phyloP scores from a whole-genome alignment of 2,329 filamentous ascomycete genomes.

The Bipolaris bicolor region DNA sequence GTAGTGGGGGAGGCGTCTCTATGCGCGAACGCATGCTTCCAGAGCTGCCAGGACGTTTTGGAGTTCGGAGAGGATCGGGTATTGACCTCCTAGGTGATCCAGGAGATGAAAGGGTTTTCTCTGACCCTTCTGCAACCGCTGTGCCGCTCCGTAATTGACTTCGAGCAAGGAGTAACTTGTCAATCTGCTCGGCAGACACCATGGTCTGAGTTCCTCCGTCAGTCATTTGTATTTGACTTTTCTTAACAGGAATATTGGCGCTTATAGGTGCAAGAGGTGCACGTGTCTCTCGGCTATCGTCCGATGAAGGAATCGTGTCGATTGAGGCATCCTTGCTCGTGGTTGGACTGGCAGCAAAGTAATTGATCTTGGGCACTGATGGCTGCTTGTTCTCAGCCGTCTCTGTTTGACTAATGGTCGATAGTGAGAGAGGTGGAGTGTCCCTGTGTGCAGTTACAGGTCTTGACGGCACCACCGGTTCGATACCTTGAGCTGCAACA shows the following conservation, averaged over 20 bases:
- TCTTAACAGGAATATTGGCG: slow-evolving; percentile 33
- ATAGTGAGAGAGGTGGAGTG: slow-evolving; percentile 17
- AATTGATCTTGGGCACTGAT: slow-evolving; percentile 44
- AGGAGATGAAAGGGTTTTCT: slow-evolving; percentile 41
- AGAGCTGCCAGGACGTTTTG: slow-evolving; percentile 72
- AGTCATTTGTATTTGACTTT: slow-evolving; percentile 51
- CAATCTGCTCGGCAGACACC: slow-evolving; percentile 81
- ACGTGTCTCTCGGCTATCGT: slow-evolving; percentile 23
- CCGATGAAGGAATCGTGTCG: slow-evolving; percentile 5
- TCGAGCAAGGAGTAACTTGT: slow-evolving; percentile 71
- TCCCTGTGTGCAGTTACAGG: slow-evolving; percentile 40
- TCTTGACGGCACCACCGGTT: slow-evolving; percentile 37
- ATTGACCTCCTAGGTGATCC: slow-evolving; percentile 44
- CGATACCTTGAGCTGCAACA: slow-evolving; percentile 37
- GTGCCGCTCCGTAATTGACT: slow-evolving; percentile 37
- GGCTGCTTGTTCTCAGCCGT: slow-evolving; percentile 22
- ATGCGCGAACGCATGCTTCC: slow-evolving; percentile 66
- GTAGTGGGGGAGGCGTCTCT: slow-evolving; percentile 72
- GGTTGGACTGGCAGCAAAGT: slow-evolving; percentile 54
- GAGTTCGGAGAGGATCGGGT: slow-evolving; percentile 39
- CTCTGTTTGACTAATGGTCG: slow-evolving; percentile 25
- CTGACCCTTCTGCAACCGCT: slow-evolving; percentile 37
- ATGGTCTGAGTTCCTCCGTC: slow-evolving; percentile 84
- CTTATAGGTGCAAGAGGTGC: slow-evolving; percentile 34
- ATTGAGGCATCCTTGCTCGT: slow-evolving; percentile 49